A percentile compares a stretch with the other conserved stretches of the same genome.
phyloP scores from a whole-genome alignment of 208 protist species.

The Crithidia mellificae region DNA sequence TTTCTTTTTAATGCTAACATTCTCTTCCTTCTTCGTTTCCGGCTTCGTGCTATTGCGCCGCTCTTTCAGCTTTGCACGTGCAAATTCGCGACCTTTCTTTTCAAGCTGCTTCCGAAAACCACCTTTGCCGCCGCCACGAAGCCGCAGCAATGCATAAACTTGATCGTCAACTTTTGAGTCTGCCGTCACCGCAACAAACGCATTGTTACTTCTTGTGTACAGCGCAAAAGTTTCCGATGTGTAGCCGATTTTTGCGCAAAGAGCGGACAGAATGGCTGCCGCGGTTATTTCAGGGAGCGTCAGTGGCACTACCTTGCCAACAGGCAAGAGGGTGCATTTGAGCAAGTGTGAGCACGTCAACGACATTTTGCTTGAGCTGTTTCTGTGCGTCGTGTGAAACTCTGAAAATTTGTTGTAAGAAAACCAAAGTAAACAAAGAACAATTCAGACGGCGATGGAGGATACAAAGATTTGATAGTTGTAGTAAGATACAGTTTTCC shows the following conservation, averaged over 20 bases:
- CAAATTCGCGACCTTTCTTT: constrained; percentile 82
- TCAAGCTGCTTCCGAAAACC: constrained; percentile 86
- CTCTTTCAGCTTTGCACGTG: constrained; percentile 56
- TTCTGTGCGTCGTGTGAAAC: too few species aligned
- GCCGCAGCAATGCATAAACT: constrained; percentile 41
- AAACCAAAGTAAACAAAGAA: too few species aligned
- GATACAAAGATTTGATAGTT: too few species aligned
- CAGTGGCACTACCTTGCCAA: constrained; percentile 20
- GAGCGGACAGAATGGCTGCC: constrained; percentile 12
- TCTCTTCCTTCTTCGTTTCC: constrained; percentile 2
- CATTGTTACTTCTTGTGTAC: not conserved
- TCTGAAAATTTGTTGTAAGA: too few species aligned
- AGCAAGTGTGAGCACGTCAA: not conserved
- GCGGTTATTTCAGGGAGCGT: not conserved
- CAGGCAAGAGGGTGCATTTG: constrained; percentile 31
- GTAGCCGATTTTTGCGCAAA: constrained; percentile 8
- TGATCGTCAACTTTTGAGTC: not conserved
- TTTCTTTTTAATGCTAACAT: not conserved
- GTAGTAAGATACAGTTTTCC: too few species aligned
- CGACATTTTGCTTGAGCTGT: not conserved
- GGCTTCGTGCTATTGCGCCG: constrained; percentile 33
- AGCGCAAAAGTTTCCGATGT: constrained; percentile 14
- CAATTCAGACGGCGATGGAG: too few species aligned
- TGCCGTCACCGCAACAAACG: not conserved
- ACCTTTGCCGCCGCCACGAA: constrained; percentile 68